These are phyloP conservation scores for Nyssa sinensis DNA, from an alignment of 148 eudicot species.

Conservation along the genomic window DNA sequence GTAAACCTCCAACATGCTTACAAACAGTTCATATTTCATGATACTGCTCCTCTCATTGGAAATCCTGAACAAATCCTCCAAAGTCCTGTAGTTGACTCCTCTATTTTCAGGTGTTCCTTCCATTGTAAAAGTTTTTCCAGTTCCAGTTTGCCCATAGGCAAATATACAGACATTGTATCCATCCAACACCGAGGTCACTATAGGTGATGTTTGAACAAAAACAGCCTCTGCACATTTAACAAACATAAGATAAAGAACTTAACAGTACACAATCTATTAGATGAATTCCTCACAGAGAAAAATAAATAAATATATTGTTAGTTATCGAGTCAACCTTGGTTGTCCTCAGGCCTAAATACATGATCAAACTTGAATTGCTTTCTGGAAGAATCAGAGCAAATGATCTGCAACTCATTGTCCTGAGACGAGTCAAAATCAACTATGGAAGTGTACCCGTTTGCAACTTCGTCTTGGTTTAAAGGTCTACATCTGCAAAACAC, in stretches of 20 bases:
- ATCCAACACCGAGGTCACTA: slow-evolving; percentile 83
- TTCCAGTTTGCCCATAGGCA: slow-evolving; percentile 98
- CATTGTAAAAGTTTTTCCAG: slow-evolving; percentile 97
- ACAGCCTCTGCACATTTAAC: slow-evolving; percentile 62
- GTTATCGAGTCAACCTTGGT: slow-evolving; percentile 57
- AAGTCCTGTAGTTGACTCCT: slow-evolving; percentile 88
- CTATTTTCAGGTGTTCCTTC: slow-evolving; percentile 89
- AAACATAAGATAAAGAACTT: slow-evolving; percentile 1
- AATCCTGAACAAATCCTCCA: slow-evolving; percentile 74
- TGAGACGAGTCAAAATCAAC: slow-evolving; percentile 72
- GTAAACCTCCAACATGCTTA: slow-evolving; percentile 98
- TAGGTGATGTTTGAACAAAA: slow-evolving; percentile 61
- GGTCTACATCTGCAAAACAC: slow-evolving; percentile 96
- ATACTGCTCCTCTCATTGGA: slow-evolving; percentile 59
- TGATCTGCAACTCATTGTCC: slow-evolving; percentile 70
- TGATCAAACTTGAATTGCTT: slow-evolving; percentile 97
- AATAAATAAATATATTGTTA: slow-evolving; percentile 1
- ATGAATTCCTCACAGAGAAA: not conserved
- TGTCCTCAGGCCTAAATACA: slow-evolving; percentile 70
- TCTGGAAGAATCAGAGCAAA: slow-evolving; percentile 70
- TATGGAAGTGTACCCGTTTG: slow-evolving; percentile 53
- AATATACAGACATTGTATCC: slow-evolving; percentile 95
- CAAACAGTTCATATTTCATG: slow-evolving; percentile 72
- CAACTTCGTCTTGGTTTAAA: slow-evolving; percentile 58
- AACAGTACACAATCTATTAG: not conserved